phyloP scores from a whole-genome alignment of 108 stramenopile genomes.

The Cyclotella kingstonii region DNA sequence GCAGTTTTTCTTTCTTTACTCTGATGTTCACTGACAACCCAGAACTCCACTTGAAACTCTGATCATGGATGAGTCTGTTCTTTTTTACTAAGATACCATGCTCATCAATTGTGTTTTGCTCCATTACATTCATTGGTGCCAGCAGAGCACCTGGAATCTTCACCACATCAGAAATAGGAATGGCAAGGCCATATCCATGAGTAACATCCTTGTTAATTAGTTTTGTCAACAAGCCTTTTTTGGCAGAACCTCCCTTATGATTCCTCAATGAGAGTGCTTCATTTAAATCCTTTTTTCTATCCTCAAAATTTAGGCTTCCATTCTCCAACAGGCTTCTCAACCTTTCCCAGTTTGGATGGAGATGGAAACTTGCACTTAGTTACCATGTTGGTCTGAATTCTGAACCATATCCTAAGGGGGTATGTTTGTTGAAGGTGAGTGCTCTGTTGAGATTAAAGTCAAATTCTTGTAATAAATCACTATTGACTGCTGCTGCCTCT shows the following conservation, averaged over 20 bases:
- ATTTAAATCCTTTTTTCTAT: background rate
- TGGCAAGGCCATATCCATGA: background rate
- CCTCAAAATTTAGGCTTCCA: background rate
- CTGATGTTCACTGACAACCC: background rate
- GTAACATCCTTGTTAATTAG: conserved; percentile 3
- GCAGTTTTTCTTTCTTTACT: background rate
- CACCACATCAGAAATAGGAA: background rate
- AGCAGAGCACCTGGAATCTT: background rate
- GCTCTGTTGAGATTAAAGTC: background rate
- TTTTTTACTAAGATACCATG: background rate
- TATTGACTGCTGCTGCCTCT: background rate
- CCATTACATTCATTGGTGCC: conserved; percentile 7
- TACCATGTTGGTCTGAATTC: background rate
- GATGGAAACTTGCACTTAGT: background rate
- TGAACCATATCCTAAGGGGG: background rate
- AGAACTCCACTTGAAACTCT: conserved; percentile 5
- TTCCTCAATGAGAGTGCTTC: conserved; percentile 8
- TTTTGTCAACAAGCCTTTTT: background rate
- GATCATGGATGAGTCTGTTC: conserved; percentile 9
- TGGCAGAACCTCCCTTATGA: conserved; percentile 3
- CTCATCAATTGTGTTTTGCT: conserved; percentile 11
- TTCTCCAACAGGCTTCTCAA: background rate
- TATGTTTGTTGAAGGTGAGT: too few relatives aligned
- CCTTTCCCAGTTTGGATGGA: background rate
- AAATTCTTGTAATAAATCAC: background rate